Percentiles rank a stretch among this genome's conserved stretches.
phyloP scores from a whole-genome alignment of 345 rosid genomes.

The Ricinus communis region DNA sequence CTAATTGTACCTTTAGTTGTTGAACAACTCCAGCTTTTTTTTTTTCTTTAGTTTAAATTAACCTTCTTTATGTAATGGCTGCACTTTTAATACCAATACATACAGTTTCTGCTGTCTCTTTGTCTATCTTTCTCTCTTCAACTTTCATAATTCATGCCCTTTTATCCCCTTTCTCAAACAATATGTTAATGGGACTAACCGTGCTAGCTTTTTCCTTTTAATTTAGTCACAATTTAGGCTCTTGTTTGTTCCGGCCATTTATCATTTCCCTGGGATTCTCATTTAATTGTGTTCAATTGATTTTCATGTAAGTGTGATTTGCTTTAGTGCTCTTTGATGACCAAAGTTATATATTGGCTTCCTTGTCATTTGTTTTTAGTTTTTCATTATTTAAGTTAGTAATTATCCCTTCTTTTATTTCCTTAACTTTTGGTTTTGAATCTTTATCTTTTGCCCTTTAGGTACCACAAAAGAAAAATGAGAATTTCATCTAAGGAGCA shows the following conservation, averaged over 20 bases:
- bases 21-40: conserved; percentile 22
- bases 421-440: conserved; percentile 2
- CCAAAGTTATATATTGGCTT: conserved; percentile 13
- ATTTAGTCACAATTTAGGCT: conserved; percentile 5
- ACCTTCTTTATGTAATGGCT: neutral
- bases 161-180: neutral
- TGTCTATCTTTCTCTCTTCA: neutral
- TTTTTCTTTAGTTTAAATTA: conserved; percentile 5
- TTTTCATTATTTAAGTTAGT: neutral
- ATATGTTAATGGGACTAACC: neutral
- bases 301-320: neutral
- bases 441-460: conserved; percentile 13
- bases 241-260: neutral
- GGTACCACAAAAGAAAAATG: neutral
- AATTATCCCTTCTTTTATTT: neutral
- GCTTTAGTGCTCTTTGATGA: conserved; percentile 7
- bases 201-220: neutral
- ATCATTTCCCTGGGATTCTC: neutral
- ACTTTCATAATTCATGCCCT: neutral
- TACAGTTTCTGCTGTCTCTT: neutral
- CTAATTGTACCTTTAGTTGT: conserved; percentile 23
- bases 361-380: conserved; percentile 11
- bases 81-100: neutral
- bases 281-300: neutral
- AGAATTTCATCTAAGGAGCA: conserved; percentile 17